Base-by-base conservation (phyloP, 2,329 filamentous ascomycete genomes). In the Ophiostoma piceae region DNA sequence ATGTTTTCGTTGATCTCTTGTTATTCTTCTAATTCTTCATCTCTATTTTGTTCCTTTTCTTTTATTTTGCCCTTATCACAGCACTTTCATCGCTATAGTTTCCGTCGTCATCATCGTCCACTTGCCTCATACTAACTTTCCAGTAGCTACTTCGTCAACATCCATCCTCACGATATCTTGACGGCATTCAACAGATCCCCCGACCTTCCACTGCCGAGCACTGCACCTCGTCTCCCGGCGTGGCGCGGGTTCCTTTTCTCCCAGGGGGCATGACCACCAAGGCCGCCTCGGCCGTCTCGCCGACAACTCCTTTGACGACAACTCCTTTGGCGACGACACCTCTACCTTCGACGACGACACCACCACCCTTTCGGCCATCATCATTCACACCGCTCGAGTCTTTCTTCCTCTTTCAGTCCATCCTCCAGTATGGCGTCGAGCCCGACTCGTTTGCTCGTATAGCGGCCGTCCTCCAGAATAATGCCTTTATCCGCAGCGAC, bases 401-500 rank as follows among this genome's bases (percentile, higher is more conserved):
- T 57, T 74, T 79, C 57, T 72, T 79, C 68, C 71, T 79, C 35
- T 77, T 79, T 72, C 77, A 79, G 69, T 74, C 74, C 60, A 74
- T 78, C 69, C 73, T 76, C 71, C 69, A 73, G 69, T 74, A 74
- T 73, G 76, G 76, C 73, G 67, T 78, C 74, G 74, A 77, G 32
- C 72, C 75, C 54, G 66, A 75, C 16, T 74, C 75, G 11, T 78
- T 82, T 66, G 75, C 73, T n/a, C 77, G 77, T 66, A 77, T 80
- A 68, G 79, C 83, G 16, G 67, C 90, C 73, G 81, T 89, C 71
- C 86, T 98, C 73, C 89, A 86, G 79, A 88, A 84, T 76, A 93
- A 96, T 78, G 82, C 86, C 22, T 83, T 92, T 72, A 84, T 98
- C 77, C 88, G 86, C 75, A 84, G 88, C 75, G 88, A 89, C 79